phyloP scores from a whole-genome alignment of 768 basidiomycete species.

The Trametes cubensis region DNA sequence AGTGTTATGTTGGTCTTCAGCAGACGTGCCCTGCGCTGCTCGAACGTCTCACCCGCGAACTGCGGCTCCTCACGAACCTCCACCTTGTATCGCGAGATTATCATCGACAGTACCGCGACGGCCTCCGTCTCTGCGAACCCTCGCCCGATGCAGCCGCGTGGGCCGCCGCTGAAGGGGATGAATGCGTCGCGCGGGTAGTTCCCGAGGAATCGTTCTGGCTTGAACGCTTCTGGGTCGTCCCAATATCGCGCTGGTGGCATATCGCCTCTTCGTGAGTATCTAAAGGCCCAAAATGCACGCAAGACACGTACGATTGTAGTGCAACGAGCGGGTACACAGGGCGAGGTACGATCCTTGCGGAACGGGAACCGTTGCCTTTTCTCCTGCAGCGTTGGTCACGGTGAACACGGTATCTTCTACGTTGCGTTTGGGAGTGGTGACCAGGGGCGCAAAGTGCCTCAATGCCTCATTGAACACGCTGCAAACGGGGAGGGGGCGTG shows the following conservation, averaged over 20 bases:
- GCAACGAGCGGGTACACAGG: constrained; percentile 29
- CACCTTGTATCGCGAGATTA: constrained; percentile 47
- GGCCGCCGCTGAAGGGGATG: constrained; percentile 52
- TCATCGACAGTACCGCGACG: constrained; percentile 44
- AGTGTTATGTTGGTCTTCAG: constrained; percentile 40
- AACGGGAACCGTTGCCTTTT: constrained; percentile 27
- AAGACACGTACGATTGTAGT: constrained; percentile 35
- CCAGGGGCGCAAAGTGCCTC: constrained; percentile 36
- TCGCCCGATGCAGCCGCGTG: constrained; percentile 50
- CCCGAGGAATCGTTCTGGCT: constrained; percentile 50
- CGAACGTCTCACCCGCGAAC: constrained; percentile 50
- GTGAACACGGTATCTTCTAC: constrained; percentile 31
- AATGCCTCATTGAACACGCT: constrained; percentile 39
- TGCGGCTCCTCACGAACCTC: constrained; percentile 53
- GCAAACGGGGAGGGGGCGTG: neutral
- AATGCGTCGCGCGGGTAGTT: constrained; percentile 60
- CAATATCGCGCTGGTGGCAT: constrained; percentile 39
- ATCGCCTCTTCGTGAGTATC: neutral
- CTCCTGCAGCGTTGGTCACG: constrained; percentile 26
- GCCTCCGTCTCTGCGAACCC: constrained; percentile 55
- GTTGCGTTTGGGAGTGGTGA: constrained; percentile 14
- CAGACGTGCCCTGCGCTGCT: constrained; percentile 47
- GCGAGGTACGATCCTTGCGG: constrained; percentile 28
- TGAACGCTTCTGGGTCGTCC: constrained; percentile 41
- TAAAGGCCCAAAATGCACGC: no score